Evolutionary conservation across 164 flowering plant genomes (phyloP), one percentile per base, ranked within the genome.

Genomic region (Chloranthus sessilifolius): DNA sequence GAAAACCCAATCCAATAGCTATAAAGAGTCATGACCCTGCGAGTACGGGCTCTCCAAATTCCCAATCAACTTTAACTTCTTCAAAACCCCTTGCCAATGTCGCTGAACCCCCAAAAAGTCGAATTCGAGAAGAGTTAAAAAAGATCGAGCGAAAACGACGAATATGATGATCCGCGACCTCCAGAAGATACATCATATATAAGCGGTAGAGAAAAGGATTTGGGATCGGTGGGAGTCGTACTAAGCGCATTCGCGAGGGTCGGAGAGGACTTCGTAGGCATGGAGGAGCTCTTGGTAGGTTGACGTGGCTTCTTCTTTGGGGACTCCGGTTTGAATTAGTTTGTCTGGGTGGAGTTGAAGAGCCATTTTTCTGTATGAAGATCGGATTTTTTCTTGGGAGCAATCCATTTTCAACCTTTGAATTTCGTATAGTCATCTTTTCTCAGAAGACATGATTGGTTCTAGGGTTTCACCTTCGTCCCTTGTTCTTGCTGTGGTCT

Each of bases 301-400:
- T 21, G 95, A 80, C 14, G 94, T 92, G 66, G 96, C 95, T 28
- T 76, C 74, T 47, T 73, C 65, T 11, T 68, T 67, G 40, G 90
- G 55, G 36, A 80, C 43, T 34, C 94, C 92, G 68, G 95, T 68
- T 46, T 69, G 59, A 44, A 79, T 56, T 31, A 91, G 86, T 76
- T 88, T 91, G 73, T 92, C 98, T 1, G 96, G 98, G 59, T 92
- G 98, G 67, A 83, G 90, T 57, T 82, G 95, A 16, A 88, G 82
- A 15, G 95, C 96, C 5, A 83, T 76, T 44, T 73, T 74, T 55
- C 41, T 73, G 82, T 92, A 92, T 1, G 96, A 82, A 1, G 89
- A 73, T 0, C 96, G 82, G 53, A 92, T 92, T 51, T 92, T 89
- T 26, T 92, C 98, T 15, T 76, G 52, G 0, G 85, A 29, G 63